phyloP scores from a whole-genome alignment of 192 early-diverging fungal genomes.

The Backusella parvicylindrica region DNA sequence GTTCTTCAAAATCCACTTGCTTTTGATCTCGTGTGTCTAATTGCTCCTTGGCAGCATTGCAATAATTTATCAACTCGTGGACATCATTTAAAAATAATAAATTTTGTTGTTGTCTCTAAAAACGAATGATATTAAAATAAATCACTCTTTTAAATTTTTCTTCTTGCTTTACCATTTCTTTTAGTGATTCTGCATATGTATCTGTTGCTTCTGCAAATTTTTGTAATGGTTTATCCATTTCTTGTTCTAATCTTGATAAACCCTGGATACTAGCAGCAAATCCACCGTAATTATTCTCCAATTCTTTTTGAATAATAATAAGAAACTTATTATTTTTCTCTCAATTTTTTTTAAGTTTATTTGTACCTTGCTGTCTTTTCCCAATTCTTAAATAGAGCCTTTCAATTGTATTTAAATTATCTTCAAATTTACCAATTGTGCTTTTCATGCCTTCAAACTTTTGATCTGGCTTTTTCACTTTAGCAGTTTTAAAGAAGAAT shows the following conservation, averaged over 20 bases:
- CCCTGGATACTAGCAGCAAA: constrained; percentile 69
- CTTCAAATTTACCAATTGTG: constrained; percentile 75
- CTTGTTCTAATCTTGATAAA: constrained; percentile 80
- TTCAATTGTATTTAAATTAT: constrained; percentile 79
- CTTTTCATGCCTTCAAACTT: constrained; percentile 81
- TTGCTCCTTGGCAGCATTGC: constrained; percentile 71
- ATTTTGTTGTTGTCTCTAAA: constrained; percentile 55
- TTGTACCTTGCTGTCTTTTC: constrained; percentile 64
- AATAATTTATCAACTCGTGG: constrained; percentile 79
- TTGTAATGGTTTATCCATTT: constrained; percentile 67
- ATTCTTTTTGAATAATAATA: constrained; percentile 35
- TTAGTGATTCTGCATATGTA: constrained; percentile 58
- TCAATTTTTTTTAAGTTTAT: neutral
- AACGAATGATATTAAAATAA: no score
- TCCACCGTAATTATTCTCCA: constrained; percentile 72
- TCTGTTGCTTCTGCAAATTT: constrained; percentile 70
- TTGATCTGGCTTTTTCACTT: constrained; percentile 84
- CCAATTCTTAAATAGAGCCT: constrained; percentile 70
- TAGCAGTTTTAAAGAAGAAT: constrained; percentile 84
- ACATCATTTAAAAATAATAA: constrained; percentile 66
- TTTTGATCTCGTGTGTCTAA: constrained; percentile 86
- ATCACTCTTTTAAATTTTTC: no score
- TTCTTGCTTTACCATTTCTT: constrained; percentile 72
- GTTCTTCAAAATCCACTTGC: constrained; percentile 90
- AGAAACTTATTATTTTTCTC: neutral